phyloP scores from a whole-genome alignment of 2,329 filamentous ascomycete genomes.

The Grosmannia serpens region DNA sequence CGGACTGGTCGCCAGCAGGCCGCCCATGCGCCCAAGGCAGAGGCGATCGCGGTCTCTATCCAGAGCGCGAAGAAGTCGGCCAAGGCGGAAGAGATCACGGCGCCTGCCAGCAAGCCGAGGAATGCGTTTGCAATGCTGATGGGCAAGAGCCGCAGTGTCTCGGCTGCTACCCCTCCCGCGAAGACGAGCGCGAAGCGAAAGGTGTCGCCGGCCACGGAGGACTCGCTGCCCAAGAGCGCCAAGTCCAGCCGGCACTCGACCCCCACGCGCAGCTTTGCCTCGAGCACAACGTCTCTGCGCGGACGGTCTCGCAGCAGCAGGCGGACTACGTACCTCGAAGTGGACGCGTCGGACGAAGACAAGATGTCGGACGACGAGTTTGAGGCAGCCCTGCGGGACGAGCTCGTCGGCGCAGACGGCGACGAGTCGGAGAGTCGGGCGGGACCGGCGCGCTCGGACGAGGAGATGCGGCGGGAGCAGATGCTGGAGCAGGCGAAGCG shows the following conservation, averaged over 20 bases:
- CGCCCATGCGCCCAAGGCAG: neutral
- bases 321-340: conserved; percentile 35
- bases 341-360: conserved; percentile 49
- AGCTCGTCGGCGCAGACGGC: conserved; percentile 29
- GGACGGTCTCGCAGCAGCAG: conserved; percentile 37
- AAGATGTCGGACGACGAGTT: conserved; percentile 72
- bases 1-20: too few species aligned
- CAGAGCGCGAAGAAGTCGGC: conserved; percentile 20
- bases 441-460: conserved; percentile 24
- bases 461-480: conserved; percentile 53
- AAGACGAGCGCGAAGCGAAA: conserved; percentile 23
- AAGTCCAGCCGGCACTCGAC: conserved; percentile 69
- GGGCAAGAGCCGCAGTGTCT: conserved; percentile 22
- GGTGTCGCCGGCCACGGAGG: conserved; percentile 19
- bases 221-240: conserved; percentile 48
- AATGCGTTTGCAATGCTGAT: conserved; percentile 47
- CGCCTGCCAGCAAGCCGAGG: conserved; percentile 12
- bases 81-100: conserved; percentile 11
- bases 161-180: neutral
- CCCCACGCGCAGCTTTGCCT: conserved; percentile 37
- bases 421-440: conserved; percentile 4
- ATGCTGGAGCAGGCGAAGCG: conserved; percentile 72
- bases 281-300: conserved; percentile 17
- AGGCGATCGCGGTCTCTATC: conserved; percentile 15
- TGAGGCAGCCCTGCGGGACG: conserved; percentile 62